phyloP scores from a whole-genome alignment of 805 yeast genomes.

The Metschnikowia gelsemii region DNA sequence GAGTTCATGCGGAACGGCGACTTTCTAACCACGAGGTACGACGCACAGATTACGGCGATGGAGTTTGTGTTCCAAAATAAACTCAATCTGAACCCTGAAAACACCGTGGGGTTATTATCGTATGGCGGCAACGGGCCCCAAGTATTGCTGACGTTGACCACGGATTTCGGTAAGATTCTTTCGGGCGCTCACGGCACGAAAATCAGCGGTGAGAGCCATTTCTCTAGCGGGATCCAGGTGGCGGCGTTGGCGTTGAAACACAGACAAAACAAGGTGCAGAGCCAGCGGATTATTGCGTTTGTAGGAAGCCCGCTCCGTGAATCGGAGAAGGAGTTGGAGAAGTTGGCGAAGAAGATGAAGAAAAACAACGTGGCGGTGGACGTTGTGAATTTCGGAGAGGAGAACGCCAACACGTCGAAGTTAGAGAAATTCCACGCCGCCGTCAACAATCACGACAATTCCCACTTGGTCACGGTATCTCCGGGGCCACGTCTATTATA shows the following conservation, averaged over 20 bases:
- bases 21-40: constrained; percentile 81
- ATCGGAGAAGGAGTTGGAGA: constrained; percentile 67
- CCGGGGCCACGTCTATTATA: constrained; percentile 85
- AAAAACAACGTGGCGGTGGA: constrained; percentile 91
- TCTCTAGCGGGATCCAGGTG: constrained; percentile 85
- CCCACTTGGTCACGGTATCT: constrained; percentile 81
- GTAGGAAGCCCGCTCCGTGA: constrained; percentile 84
- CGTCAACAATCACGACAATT: constrained; percentile 73
- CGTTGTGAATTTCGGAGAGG: constrained; percentile 90
- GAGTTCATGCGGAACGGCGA: constrained; percentile 97
- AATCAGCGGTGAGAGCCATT: constrained; percentile 64
- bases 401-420: constrained; percentile 67
- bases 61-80: constrained; percentile 84
- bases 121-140: constrained; percentile 82
- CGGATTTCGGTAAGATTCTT: constrained; percentile 81
- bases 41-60: constrained; percentile 89
- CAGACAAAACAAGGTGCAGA: constrained; percentile 91
- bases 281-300: constrained; percentile 84
- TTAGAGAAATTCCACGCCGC: constrained; percentile 74
- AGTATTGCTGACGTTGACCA: constrained; percentile 85
- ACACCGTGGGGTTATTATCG: constrained; percentile 86
- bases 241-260: constrained; percentile 90
- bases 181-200: constrained; percentile 79
- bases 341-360: constrained; percentile 87
- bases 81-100: constrained; percentile 87